These are phyloP conservation scores for Populus euphratica DNA, from an alignment of 345 rosid species.

Conservation along the genomic window DNA sequence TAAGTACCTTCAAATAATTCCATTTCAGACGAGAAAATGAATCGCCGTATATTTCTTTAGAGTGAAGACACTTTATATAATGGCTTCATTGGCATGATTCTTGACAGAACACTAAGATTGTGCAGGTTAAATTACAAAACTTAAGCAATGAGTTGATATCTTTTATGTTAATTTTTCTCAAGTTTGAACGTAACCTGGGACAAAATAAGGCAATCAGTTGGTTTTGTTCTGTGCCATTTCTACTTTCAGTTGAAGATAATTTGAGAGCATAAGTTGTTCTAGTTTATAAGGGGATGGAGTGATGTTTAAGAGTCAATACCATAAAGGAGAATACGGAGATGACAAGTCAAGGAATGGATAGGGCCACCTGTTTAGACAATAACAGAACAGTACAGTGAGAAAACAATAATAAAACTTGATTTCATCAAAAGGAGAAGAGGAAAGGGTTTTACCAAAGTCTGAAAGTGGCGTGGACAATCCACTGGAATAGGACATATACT, in stretches of 20 bases:
- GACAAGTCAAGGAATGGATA: constrained; percentile 93
- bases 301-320: constrained; percentile 42
- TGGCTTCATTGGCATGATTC: not conserved
- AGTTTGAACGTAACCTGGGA: not conserved
- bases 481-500: constrained; percentile 73
- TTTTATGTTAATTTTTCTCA: not conserved
- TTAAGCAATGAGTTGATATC: not conserved
- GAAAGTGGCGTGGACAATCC: constrained; percentile 75
- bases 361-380: constrained; percentile 75
- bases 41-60: not conserved
- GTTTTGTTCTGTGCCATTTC: too few species aligned
- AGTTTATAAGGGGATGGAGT: not conserved
- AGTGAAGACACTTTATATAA: not conserved
- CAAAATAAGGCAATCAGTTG: not conserved
- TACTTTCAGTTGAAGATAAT: too few species aligned
- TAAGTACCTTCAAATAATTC: constrained; percentile 59
- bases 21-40: not conserved
- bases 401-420: not conserved
- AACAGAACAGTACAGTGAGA: not conserved
- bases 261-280: too few species aligned
- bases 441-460: constrained; percentile 49
- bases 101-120: not conserved
- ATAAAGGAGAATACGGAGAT: constrained; percentile 76
- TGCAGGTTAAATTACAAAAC: not conserved
- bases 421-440: not conserved